Evolutionary conservation across 2,329 filamentous ascomycete genomes (phyloP).

Genomic region (Sporothrix schenckii): DNA sequence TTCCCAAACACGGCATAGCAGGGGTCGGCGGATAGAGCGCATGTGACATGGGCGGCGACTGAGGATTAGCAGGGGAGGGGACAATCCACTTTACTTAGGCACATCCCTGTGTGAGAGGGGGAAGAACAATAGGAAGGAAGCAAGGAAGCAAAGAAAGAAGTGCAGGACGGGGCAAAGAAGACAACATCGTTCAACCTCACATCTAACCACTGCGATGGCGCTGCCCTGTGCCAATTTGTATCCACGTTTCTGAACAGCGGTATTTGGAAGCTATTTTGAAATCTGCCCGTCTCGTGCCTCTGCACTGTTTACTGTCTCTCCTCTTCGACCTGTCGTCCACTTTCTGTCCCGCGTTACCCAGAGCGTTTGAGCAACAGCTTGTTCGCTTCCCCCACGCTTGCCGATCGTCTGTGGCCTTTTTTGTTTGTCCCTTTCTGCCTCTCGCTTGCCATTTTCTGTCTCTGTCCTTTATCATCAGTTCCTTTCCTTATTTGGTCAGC

Average conservation of each 20-base stretch:
- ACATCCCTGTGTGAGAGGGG: no score
- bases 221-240: no score
- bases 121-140: no score
- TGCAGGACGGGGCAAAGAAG: no score
- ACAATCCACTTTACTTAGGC: neutral
- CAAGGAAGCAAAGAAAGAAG: no score
- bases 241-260: no score
- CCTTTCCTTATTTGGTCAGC: neutral
- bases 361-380: neutral
- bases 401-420: neutral
- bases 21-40: neutral
- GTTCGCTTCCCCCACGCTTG: constrained; percentile 10
- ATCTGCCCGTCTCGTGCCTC: no score
- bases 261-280: no score
- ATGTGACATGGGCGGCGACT: neutral
- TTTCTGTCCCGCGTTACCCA: neutral
- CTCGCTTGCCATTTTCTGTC: neutral
- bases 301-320: neutral
- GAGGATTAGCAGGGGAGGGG: neutral
- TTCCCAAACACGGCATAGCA: constrained; percentile 6
- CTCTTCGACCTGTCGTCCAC: neutral
- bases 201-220: no score
- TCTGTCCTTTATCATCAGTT: neutral
- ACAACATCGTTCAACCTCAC: no score
- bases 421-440: neutral